These are phyloP conservation scores for Myriosclerotinia curreyana DNA, from an alignment of 2,329 filamentous ascomycete species.

Conservation along the genomic window DNA sequence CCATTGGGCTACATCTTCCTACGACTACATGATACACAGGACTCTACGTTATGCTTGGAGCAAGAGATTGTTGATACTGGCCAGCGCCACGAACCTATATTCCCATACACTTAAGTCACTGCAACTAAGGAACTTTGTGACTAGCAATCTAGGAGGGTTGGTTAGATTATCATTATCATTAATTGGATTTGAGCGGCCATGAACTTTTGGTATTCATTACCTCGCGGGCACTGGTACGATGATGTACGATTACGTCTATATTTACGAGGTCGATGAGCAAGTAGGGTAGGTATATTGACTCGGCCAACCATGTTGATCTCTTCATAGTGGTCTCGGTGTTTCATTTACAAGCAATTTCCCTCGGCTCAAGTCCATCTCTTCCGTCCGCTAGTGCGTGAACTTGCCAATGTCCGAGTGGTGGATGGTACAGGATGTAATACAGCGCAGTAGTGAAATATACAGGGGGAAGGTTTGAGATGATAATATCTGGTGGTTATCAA, in stretches of 20 bases:
- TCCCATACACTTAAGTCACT: not conserved
- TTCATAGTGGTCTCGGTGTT: not conserved
- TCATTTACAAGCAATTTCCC: not conserved
- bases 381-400: not conserved
- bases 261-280: not conserved
- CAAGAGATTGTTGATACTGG: not conserved
- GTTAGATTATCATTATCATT: not conserved
- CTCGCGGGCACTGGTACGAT: no score
- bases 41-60: not conserved
- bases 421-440: accelerated
- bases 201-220: not conserved
- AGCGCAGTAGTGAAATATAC: no score
- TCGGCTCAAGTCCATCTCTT: not conserved
- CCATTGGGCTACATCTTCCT: not conserved
- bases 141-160: not conserved
- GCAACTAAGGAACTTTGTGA: no score
- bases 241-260: not conserved
- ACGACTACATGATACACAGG: not conserved
- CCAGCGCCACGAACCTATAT: not conserved
- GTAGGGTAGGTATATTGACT: not conserved
- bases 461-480: no score
- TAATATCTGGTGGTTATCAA: not conserved
- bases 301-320: no score
- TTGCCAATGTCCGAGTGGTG: not conserved
- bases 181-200: not conserved